Conservation (phyloP, 2,329 filamentous ascomycete genomes). For the Chaetomiaceae sp. region DNA sequence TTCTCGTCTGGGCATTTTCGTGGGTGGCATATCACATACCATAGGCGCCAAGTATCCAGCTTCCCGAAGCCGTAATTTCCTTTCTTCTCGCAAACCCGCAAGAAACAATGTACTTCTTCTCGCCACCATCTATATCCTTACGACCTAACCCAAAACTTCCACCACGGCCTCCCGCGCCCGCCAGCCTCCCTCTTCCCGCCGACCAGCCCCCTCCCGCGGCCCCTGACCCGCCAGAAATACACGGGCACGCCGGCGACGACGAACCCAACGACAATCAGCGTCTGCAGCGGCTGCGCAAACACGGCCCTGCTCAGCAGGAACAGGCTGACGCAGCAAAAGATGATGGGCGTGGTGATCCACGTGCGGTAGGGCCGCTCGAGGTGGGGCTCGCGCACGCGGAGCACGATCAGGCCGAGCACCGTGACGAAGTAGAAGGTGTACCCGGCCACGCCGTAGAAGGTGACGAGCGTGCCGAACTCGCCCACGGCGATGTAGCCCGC, state of each 20-base stretch:
- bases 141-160: conserved; percentile 54
- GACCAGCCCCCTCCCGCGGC: conserved; percentile 33
- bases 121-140: background rate
- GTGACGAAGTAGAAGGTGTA: conserved; percentile 98
- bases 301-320: conserved; percentile 86
- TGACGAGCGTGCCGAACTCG: conserved; percentile 86
- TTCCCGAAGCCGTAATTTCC: conserved; percentile 5
- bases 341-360: conserved; percentile 95
- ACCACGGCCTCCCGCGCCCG: conserved; percentile 39
- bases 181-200: conserved; percentile 38
- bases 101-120: no score
- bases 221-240: conserved; percentile 78
- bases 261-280: conserved; percentile 78
- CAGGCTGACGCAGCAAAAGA: conserved; percentile 95
- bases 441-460: conserved; percentile 94
- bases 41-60: background rate
- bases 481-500: conserved; percentile 75
- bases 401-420: conserved; percentile 85
- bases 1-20: no score
- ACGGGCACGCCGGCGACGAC: conserved; percentile 78
- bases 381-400: conserved; percentile 80
- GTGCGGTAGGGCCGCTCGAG: conserved; percentile 89
- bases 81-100: no score
- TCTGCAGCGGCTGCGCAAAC: conserved; percentile 87
- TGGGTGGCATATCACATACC: no score